Evolutionary conservation across 2,329 filamentous ascomycete species (phyloP).

Genomic region (Apiospora malaysiana): DNA sequence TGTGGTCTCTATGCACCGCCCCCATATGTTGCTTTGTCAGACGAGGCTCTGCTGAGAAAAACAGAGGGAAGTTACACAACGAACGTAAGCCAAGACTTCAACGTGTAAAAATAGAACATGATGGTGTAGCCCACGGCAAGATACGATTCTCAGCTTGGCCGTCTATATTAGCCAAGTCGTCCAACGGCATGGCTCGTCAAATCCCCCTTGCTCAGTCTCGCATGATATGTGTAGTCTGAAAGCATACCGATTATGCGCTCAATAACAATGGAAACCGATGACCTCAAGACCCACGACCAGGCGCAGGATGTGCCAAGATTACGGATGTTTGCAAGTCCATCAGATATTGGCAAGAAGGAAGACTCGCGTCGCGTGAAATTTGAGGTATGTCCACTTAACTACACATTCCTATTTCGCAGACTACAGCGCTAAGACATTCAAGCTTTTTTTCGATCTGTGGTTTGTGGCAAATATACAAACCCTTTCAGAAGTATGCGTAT

Average conservation of each 20-base stretch:
- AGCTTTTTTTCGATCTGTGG: conserved; percentile 63
- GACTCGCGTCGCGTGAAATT: neutral
- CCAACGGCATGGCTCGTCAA: too few species aligned
- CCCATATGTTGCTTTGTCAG: too few species aligned
- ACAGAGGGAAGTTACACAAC: too few species aligned
- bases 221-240: neutral
- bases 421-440: too few species aligned
- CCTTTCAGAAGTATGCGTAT: conserved; percentile 54
- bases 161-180: too few species aligned
- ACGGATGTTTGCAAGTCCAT: neutral
- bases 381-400: neutral
- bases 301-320: neutral
- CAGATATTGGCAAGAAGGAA: neutral
- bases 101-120: too few species aligned
- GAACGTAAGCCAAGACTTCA: too few species aligned
- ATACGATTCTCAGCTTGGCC: too few species aligned
- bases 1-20: too few species aligned
- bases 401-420: neutral
- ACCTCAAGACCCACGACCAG: neutral
- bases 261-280: neutral
- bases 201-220: too few species aligned
- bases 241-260: neutral
- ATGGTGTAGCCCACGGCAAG: too few species aligned
- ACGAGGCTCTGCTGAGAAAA: too few species aligned
- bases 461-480: conserved; percentile 68